Base-by-base conservation (phyloP, 2,329 filamentous ascomycete genomes). In the Monilinia vaccinii-corymbosi region DNA sequence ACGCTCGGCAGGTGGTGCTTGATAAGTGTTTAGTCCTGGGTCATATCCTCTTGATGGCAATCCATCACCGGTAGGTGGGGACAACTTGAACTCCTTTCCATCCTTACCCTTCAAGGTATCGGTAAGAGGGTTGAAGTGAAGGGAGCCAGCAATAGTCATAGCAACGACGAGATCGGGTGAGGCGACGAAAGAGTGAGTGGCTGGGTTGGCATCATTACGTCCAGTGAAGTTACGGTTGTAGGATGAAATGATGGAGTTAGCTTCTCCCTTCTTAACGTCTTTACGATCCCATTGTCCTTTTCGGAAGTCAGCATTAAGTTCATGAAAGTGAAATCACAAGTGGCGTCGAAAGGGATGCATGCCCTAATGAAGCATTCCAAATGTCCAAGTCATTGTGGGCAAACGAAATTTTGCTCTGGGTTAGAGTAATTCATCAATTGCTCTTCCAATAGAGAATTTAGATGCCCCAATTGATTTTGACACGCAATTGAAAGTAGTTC, bases 211-310 rank as follows among this genome's bases (percentile, higher is more conserved):
- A 69, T 96, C 92, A 76, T 97, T 97, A 74, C 94, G 91, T 67
- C 93, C 93, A 63, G 93, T 97, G 81, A 99, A 97, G 86, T 99
- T 97, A 78, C 94, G 91, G 88, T 99, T 99, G 87, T 97, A 99
- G 32, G 94, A 97, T 50, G 92, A 97, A 74, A 99, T 81, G 75
- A 99, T 99, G 8, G 91, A 95, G 86, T 99, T 99, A 71, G 91
- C 80, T 70, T 89, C 86, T 67, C 93, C 93, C 85, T 97, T 97
- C 83, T 92, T 88, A 60, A 97, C 91, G 69, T 97, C 93, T 67
- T 79, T 81, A 68, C 94, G 88, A 73, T 97, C 91, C 94, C 94
- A 97, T 77, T 97, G 93, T 62, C 90, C 91, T 95, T 92, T 69
- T 63, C 44, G 46, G 10, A 34, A n/a, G 34, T 56, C 38, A 50